Evolutionary conservation across 73 alveolate species (phyloP), one percentile per base, ranked within the genome.

Genomic region (Paramecium sonneborni): DNA sequence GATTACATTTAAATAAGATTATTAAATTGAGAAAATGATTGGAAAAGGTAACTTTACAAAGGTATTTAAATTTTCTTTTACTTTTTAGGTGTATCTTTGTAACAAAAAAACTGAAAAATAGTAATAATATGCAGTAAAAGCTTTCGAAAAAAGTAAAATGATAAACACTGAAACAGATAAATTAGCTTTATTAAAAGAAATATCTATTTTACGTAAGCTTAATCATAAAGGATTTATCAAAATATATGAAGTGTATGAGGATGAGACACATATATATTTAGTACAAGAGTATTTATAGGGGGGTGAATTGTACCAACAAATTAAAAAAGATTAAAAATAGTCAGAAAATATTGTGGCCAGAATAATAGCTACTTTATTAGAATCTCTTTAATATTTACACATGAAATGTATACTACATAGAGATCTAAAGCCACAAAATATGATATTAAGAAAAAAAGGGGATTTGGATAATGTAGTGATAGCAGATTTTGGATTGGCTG

Each of bases 401-500:
- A 23, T 23, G 18, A 39, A 57, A 6, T 55, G 89, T 12, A 44
- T 92, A 23, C 62, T 92, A 0, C 95, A 92, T 57, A 67, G 95
- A 85, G 95, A 92, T 56, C 24, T 92, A 21, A 85, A 92, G 37
- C 95, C 95, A 37, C 94, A 92, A 34, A 92, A 92, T 55, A 56
- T 95, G 28, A 67, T 93, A 23, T 41, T 95, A 23, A 93, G 88
- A 23, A 57, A 34, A 76, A 76, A 76, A 39, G 88, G 88, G 1
- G 38, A 14, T 3, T 15, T 39, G 38, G 67, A 76, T 12, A 70
- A 76, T 76, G 21, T 76, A 0, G 88, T 76, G 39, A 76, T 88
- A 14, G 92, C 93, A 2, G 97, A 95, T 58, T 93, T 95, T 39
- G 94, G 92, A 88, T 37, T 95, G 37, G 96, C 96, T 58, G 97